A percentile compares a stretch with the other conserved stretches of the same genome.
phyloP scores from a whole-genome alignment of 768 basidiomycete species.

The Rhizopogon sp. region DNA sequence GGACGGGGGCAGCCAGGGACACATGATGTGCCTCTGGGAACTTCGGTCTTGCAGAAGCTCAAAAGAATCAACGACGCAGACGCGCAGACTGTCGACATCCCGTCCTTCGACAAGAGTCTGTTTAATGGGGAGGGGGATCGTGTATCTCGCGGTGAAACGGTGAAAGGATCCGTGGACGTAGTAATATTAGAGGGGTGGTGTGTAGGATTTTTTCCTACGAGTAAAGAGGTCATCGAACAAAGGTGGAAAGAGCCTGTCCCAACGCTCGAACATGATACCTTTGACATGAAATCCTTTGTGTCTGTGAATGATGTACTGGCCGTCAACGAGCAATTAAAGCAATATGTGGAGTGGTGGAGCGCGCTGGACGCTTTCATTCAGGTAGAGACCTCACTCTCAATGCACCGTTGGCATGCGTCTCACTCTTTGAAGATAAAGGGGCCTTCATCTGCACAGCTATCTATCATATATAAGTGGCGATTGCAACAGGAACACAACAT shows the following conservation, averaged over 20 bases:
- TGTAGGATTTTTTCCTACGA: conserved; percentile 76
- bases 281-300: conserved; percentile 32
- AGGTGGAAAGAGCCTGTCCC: conserved; percentile 39
- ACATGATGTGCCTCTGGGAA: conserved; percentile 73
- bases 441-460: conserved; percentile 29
- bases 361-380: conserved; percentile 73
- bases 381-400: conserved; percentile 35
- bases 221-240: conserved; percentile 41
- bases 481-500: conserved; percentile 86
- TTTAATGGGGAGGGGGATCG: conserved; percentile 84
- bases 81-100: conserved; percentile 43
- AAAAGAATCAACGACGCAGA: conserved; percentile 31
- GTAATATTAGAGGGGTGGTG: conserved; percentile 97
- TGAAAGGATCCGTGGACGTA: conserved; percentile 61
- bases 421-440: conserved; percentile 34
- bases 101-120: conserved; percentile 85
- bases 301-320: conserved; percentile 50
- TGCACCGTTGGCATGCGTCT: background rate
- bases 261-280: conserved; percentile 19
- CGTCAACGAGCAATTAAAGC: conserved; percentile 56
- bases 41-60: conserved; percentile 45
- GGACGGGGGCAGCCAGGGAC: conserved; percentile 95
- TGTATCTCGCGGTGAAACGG: conserved; percentile 32
- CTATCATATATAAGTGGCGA: conserved; percentile 82
- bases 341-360: conserved; percentile 66